phyloP scores from a whole-genome alignment of 2,329 filamentous ascomycete species.

The Dothistroma septosporum region DNA sequence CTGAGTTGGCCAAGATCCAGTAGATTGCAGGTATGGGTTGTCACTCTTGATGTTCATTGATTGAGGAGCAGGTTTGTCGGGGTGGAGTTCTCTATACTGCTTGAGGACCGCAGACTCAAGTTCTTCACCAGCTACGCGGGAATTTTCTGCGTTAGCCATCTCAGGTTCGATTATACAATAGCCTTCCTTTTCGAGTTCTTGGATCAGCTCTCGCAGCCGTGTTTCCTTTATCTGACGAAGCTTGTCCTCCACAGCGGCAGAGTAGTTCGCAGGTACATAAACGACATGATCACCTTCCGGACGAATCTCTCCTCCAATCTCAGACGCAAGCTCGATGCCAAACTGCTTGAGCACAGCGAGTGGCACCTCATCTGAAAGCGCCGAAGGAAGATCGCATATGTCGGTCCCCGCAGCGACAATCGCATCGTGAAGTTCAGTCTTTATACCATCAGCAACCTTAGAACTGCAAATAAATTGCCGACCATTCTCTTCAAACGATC shows the following conservation, averaged over 20 bases:
- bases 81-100: not conserved
- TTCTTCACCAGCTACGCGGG: not conserved
- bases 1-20: conserved; percentile 1
- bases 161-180: conserved; percentile 9
- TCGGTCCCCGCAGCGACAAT: conserved; percentile 10
- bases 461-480: conserved; percentile 3
- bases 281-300: conserved; percentile 7
- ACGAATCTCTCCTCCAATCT: conserved; percentile 8
- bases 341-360: conserved; percentile 2
- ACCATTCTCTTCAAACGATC: not conserved
- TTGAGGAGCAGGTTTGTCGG: not conserved
- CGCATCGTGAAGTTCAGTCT: conserved; percentile 4
- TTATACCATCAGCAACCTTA: not conserved
- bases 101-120: not conserved
- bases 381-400: conserved; percentile 8
- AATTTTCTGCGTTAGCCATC: not conserved
- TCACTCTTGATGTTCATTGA: not conserved
- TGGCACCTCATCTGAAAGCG: conserved; percentile 7
- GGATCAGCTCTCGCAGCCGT: conserved; percentile 1
- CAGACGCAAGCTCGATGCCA: conserved; percentile 1
- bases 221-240: not conserved
- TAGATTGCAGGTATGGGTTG: not conserved
- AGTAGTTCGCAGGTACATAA: conserved; percentile 11
- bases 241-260: conserved; percentile 5
- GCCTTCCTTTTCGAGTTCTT: conserved; percentile 4